Conservation (phyloP, 371 early-diverging fungal species). For the Syncephalis fuscata region DNA sequence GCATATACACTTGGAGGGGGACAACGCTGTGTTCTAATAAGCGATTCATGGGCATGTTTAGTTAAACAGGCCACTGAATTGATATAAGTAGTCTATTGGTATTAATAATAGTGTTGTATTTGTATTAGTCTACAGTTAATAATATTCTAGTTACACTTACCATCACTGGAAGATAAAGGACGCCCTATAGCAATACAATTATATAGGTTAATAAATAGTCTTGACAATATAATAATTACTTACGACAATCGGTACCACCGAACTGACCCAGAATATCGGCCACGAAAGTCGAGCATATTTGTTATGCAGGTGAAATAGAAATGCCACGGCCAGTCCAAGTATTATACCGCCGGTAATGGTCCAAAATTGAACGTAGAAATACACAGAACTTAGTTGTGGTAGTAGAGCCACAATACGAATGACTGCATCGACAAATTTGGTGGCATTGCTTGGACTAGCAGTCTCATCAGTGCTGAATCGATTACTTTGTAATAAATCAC, state of each 20-base stretch:
- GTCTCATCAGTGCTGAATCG: neutral
- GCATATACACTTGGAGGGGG: neutral
- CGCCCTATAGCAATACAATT: too few relatives aligned
- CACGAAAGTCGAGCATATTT: conserved; percentile 1
- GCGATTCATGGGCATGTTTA: conserved; percentile 8
- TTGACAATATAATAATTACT: too few relatives aligned
- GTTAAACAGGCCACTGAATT: conserved; percentile 20
- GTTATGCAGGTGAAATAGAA: conserved; percentile 13
- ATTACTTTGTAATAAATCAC: conserved; percentile 13
- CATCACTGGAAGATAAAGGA: conserved; percentile 16
- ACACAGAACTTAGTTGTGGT: conserved; percentile 16
- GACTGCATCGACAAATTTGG: conserved; percentile 3
- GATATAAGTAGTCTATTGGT: conserved; percentile 12
- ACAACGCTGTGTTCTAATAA: conserved; percentile 8
- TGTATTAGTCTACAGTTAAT: conserved; percentile 6
- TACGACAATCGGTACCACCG: too few relatives aligned
- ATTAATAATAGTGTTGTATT: conserved; percentile 13
- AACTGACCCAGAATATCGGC: too few relatives aligned
- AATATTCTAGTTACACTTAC: too few relatives aligned
- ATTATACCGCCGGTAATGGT: conserved; percentile 13
- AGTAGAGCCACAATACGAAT: conserved; percentile 14
- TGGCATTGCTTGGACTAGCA: conserved; percentile 2
- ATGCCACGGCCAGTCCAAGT: conserved; percentile 7
- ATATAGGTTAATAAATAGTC: too few relatives aligned
- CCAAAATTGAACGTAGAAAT: conserved; percentile 21